A percentile compares a stretch with the other conserved stretches of the same genome.
Conservation (phyloP, 495 filamentous ascomycete genomes). For the Lasiosphaeria ovina region DNA sequence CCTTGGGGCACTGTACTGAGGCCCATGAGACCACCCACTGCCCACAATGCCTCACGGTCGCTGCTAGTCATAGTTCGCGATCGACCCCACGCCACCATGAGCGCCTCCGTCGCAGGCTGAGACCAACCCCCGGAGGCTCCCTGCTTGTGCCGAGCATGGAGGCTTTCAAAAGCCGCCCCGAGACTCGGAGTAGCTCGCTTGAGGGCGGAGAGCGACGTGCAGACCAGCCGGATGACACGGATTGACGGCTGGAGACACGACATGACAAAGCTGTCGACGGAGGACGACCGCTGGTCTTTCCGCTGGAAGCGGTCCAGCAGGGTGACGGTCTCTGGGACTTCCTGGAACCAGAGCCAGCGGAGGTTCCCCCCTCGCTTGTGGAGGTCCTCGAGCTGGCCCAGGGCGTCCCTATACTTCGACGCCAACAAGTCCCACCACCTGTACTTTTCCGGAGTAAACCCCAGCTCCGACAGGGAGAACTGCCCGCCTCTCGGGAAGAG, state of each 20-base stretch:
- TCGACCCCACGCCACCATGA: conserved; percentile 14
- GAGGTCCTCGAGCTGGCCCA: conserved; percentile 12
- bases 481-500: conserved; percentile 9
- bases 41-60: conserved; percentile 12
- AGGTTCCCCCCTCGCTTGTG: conserved; percentile 9
- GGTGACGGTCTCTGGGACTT: conserved; percentile 3
- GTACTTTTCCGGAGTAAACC: conserved; percentile 6
- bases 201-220: conserved; percentile 8
- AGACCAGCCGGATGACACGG: conserved; percentile 12
- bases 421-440: conserved; percentile 19
- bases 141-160: conserved; percentile 11
- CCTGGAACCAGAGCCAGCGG: conserved; percentile 21
- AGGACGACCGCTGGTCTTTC: not conserved
- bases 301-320: conserved; percentile 13
- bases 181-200: not conserved
- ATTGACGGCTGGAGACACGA: conserved; percentile 9
- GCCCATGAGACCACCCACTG: conserved; percentile 5
- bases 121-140: not conserved
- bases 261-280: conserved; percentile 6
- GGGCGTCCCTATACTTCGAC: conserved; percentile 8
- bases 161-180: conserved; percentile 14
- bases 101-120: conserved; percentile 7
- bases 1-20: conserved; percentile 2
- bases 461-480: conserved; percentile 10
- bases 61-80: conserved; percentile 7